Evolutionary conservation across 2,329 filamentous ascomycete species (phyloP).

Genomic region (Hypomyces rosellus): DNA sequence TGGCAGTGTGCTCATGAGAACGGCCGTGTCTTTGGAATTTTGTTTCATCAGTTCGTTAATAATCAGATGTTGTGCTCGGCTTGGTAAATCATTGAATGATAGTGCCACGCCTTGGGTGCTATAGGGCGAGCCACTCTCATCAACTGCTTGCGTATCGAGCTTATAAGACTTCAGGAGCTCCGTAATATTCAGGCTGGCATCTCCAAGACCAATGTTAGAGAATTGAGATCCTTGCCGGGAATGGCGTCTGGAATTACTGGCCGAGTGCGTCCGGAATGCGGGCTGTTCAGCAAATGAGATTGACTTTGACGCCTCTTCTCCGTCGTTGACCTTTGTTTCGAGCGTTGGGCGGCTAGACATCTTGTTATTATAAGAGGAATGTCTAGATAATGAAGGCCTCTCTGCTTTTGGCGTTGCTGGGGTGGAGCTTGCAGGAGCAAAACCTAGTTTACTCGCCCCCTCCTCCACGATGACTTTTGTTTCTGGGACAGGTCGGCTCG

Average conservation of each 20-base stretch:
- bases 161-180: constrained; percentile 38
- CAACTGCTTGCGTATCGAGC: constrained; percentile 16
- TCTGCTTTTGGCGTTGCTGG: constrained; percentile 23
- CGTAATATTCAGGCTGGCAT: constrained; percentile 37
- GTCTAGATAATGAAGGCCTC: constrained; percentile 33
- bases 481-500: constrained; percentile 65
- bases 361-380: constrained; percentile 43
- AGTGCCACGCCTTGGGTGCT: constrained; percentile 60
- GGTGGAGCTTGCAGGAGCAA: constrained; percentile 38
- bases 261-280: constrained; percentile 16
- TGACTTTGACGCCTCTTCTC: constrained; percentile 47
- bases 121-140: constrained; percentile 38
- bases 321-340: constrained; percentile 51
- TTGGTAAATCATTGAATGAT: constrained; percentile 81
- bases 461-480: constrained; percentile 61
- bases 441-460: constrained; percentile 59
- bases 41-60: constrained; percentile 75
- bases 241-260: constrained; percentile 27
- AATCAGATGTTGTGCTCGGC: constrained; percentile 77
- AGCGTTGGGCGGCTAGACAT: constrained; percentile 60
- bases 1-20: constrained; percentile 77
- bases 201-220: constrained; percentile 25
- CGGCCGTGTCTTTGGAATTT: constrained; percentile 64
- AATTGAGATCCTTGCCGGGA: constrained; percentile 33
- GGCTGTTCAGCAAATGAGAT: constrained; percentile 54